These are phyloP conservation scores for Aspergillus transmontanensis DNA, from an alignment of 2,329 filamentous ascomycete genomes.

Conservation along the genomic window DNA sequence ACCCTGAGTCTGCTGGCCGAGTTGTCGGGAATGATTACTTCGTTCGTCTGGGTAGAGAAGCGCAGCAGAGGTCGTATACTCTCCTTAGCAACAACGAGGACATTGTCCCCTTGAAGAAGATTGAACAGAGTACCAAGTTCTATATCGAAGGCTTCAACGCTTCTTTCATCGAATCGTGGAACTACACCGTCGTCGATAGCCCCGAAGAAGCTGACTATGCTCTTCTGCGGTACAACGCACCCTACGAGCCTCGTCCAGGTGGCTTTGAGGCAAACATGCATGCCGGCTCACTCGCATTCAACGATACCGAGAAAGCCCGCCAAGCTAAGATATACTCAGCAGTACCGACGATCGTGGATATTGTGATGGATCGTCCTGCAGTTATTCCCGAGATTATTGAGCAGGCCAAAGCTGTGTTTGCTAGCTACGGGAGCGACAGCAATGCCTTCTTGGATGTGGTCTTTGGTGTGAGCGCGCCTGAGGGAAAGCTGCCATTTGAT, in stretches of 20 bases:
- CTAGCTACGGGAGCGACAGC: background rate
- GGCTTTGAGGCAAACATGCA: background rate
- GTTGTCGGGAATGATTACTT: background rate
- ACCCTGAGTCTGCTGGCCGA: background rate
- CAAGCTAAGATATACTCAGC: background rate
- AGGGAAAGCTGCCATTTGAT: conserved; percentile 52
- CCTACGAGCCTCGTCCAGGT: background rate
- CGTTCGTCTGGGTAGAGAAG: background rate
- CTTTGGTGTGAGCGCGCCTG: conserved; percentile 39
- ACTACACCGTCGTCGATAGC: background rate
- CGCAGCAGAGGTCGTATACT: background rate
- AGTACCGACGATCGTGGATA: background rate
- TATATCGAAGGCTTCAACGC: background rate
- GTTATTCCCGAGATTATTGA: background rate
- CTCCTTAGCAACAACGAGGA: background rate
- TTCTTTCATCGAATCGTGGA: background rate
- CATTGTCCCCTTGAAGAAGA: background rate
- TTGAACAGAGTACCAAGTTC: background rate
- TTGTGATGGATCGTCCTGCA: background rate
- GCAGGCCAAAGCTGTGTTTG: background rate
- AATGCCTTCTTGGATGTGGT: background rate
- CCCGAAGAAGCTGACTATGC: background rate
- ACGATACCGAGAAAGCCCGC: background rate
- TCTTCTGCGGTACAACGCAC: background rate
- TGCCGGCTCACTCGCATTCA: background rate